Evolutionary conservation across 305 asterid species (phyloP), one percentile per base, ranked within the genome.

Genomic region (Lippia alba): DNA sequence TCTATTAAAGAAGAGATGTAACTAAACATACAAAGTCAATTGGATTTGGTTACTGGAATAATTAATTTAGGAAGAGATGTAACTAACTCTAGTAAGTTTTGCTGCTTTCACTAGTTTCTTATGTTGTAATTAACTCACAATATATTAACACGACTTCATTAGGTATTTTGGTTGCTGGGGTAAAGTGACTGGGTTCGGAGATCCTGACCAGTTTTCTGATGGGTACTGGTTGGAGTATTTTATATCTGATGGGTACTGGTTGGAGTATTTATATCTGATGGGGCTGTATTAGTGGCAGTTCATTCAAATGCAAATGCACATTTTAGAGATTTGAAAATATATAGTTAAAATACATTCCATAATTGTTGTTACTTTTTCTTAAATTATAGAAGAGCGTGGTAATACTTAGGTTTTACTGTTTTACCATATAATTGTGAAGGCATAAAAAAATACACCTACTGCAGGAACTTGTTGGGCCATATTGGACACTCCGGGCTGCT

Each of bases 401-500:
- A 24, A 34, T 36, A 36, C 40, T 61, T 1, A 32, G 56, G 50
- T 57, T n/a, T n/a, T n/a, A n/a, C n/a, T 2, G 40, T 3, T 55
- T 24, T 51, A 6, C 33, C 44, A 16, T 53, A 36, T 65, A 32
- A 14, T 61, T 70, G 67, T 34, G 36, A 61, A 19, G 49, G 71
- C 46, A 46, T 33, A 66, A n/a, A 44, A 44, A 44, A 14, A 49
- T 49, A 39, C 70, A 24, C 62, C 76, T 53, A 51, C 32, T 74
- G 85, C 94, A 90, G 96, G 94, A 77, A 64, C 75, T 85, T 56
- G 80, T 92, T 75, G 98, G 98, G 72, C 95, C 97, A 68, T 91
- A 89, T 74, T 91, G 98, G 98, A 85, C 98, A 61, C 85, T 94
- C 74, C 90, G 97, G 71, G 94, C 97, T 63, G 90, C 94, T 76